Percentiles rank a stretch among this genome's conserved stretches.
These are phyloP conservation scores for Pseudogymnoascus sp. DNA, from an alignment of 2,329 filamentous ascomycete genomes.

Conservation along the genomic window DNA sequence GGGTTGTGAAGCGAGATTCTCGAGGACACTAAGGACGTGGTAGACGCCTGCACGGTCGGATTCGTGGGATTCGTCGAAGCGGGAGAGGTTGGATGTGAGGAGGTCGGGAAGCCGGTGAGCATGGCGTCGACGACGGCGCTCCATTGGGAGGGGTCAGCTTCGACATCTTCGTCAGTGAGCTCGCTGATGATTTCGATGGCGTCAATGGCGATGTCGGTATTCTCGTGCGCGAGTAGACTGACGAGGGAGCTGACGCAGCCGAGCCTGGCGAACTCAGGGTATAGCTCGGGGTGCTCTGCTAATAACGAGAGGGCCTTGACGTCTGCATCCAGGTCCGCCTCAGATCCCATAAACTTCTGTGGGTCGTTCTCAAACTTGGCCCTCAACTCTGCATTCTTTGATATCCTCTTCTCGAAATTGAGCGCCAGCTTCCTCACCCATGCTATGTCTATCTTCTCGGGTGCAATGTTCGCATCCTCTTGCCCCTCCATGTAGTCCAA, in stretches of 20 bases:
- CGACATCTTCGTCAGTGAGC: slow-evolving; percentile 87
- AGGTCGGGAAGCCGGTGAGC: slow-evolving; percentile 63
- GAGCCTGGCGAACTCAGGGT: slow-evolving; percentile 69
- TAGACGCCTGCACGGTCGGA: slow-evolving; percentile 82
- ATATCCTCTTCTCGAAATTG: slow-evolving; percentile 84
- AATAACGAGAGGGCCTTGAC: slow-evolving; percentile 84
- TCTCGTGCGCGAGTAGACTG: slow-evolving; percentile 82
- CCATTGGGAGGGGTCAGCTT: slow-evolving; percentile 76
- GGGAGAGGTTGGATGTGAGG: slow-evolving; percentile 68
- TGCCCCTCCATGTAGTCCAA: slow-evolving; percentile 79
- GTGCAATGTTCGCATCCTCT: slow-evolving; percentile 39
- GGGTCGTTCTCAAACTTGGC: slow-evolving; percentile 78
- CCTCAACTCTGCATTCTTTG: slow-evolving; percentile 81
- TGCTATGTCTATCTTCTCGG: slow-evolving; percentile 72
- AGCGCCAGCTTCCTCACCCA: slow-evolving; percentile 80
- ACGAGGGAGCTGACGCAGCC: slow-evolving; percentile 70
- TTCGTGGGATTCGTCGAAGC: slow-evolving; percentile 70
- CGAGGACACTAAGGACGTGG: slow-evolving; percentile 72
- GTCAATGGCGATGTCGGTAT: slow-evolving; percentile 91
- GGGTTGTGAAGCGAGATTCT: slow-evolving; percentile 73
- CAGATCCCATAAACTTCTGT: slow-evolving; percentile 73
- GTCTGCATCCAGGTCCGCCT: slow-evolving; percentile 83
- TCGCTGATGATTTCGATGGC: slow-evolving; percentile 85
- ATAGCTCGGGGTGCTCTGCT: slow-evolving; percentile 78
- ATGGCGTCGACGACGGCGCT: slow-evolving; percentile 63